Percentiles rank a stretch among this genome's conserved stretches.
These are phyloP conservation scores for Fusarium sterilihyphosum DNA, from an alignment of 2,329 filamentous ascomycete genomes.

Conservation along the genomic window DNA sequence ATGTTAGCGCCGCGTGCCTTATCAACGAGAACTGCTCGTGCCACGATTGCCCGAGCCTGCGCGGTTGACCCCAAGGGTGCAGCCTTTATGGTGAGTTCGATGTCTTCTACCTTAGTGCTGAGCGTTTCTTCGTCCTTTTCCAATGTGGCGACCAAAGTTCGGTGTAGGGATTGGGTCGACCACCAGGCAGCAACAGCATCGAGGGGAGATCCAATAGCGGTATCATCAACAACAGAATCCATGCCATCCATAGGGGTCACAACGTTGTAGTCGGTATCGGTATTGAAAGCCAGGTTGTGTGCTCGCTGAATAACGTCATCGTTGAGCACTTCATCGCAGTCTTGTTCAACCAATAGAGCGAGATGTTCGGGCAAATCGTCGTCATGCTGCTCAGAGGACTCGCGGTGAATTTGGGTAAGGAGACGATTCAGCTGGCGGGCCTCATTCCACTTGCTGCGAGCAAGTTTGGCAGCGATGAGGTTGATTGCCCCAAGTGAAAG, in stretches of 20 bases:
- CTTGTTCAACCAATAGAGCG: constrained; percentile 76
- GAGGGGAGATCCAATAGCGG: constrained; percentile 84
- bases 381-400: constrained; percentile 59
- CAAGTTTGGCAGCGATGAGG: constrained; percentile 76
- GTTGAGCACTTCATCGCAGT: constrained; percentile 84
- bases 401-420: constrained; percentile 53
- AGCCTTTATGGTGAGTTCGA: constrained; percentile 75
- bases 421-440: constrained; percentile 73
- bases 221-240: constrained; percentile 86
- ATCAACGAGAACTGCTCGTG: constrained; percentile 65
- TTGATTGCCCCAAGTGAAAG: constrained; percentile 74
- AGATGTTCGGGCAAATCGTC: constrained; percentile 78
- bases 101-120: constrained; percentile 50
- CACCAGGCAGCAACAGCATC: constrained; percentile 94
- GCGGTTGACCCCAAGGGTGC: constrained; percentile 84
- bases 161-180: constrained; percentile 78
- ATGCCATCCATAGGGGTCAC: constrained; percentile 74
- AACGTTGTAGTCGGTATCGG: constrained; percentile 74
- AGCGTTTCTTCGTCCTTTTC: constrained; percentile 55
- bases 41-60: constrained; percentile 67
- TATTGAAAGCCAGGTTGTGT: constrained; percentile 90
- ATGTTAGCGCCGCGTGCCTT: constrained; percentile 66
- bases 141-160: constrained; percentile 72
- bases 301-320: constrained; percentile 83
- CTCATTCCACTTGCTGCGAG: constrained; percentile 81